phyloP scores from a whole-genome alignment of 2,329 filamentous ascomycete species.

The Penicillium brasilianum region DNA sequence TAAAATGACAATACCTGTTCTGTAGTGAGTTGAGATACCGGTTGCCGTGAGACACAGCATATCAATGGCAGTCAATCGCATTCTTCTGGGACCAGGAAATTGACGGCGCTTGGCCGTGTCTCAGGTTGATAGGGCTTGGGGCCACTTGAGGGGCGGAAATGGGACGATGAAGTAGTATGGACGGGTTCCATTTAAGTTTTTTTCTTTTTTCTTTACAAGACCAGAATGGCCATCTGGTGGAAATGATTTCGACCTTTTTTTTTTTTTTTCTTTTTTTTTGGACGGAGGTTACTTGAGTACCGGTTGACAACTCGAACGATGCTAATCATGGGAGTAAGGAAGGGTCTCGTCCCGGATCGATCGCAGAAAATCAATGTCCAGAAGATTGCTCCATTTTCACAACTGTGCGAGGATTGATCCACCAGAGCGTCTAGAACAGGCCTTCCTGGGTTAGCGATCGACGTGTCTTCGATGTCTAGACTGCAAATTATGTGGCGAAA shows the following conservation, averaged over 20 bases:
- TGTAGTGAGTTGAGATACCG: not conserved
- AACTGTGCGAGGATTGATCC: slow-evolving; percentile 8
- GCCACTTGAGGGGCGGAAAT: not conserved
- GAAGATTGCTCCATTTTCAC: not conserved
- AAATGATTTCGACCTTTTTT: not conserved
- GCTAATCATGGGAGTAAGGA: not conserved
- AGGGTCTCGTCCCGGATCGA: not conserved
- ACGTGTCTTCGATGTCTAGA: not conserved
- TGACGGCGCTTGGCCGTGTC: slow-evolving; percentile 24
- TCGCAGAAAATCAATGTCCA: not conserved
- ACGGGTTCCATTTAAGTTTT: too few species aligned
- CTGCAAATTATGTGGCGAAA: slow-evolving; percentile 8
- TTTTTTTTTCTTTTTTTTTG: not conserved
- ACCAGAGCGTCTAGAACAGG: slow-evolving; percentile 15
- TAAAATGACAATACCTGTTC: not conserved
- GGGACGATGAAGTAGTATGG: not conserved
- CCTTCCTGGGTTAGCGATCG: not conserved
- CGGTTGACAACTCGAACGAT: too few species aligned
- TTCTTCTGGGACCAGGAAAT: not conserved
- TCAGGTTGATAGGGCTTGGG: slow-evolving; percentile 25
- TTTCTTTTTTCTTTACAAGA: not conserved
- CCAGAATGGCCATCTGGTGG: not conserved
- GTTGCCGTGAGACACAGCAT: slow-evolving; percentile 1
- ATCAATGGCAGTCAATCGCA: slow-evolving; percentile 10
- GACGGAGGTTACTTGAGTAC: not conserved